Conservation (phyloP, 176 grass and related monocot species). For the Aegilops bicornis region DNA sequence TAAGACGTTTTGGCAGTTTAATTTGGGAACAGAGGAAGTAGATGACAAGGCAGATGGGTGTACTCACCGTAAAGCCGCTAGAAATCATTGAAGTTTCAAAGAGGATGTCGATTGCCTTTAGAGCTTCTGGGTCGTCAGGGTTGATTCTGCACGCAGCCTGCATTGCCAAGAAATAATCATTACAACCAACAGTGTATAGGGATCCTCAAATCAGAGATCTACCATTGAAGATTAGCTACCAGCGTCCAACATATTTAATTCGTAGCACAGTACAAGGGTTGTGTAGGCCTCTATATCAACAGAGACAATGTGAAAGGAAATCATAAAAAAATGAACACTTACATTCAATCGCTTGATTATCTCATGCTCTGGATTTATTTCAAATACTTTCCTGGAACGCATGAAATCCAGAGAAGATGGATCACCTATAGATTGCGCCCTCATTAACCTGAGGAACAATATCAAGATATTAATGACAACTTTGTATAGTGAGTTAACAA, state of each 20-base stretch:
- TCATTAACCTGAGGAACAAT: conserved; percentile 73
- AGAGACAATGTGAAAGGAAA: not conserved
- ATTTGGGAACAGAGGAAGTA: no score
- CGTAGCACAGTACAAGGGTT: not conserved
- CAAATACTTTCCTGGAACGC: conserved; percentile 93
- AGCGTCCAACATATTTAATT: not conserved
- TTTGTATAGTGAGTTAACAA: not conserved
- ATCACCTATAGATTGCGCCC: conserved; percentile 82
- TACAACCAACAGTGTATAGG: not conserved
- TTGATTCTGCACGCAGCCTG: conserved; percentile 66
- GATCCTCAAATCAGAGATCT: not conserved
- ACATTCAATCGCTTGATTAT: conserved; percentile 90
- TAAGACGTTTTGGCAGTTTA: no score
- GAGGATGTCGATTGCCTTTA: conserved; percentile 77
- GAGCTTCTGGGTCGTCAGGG: conserved; percentile 83
- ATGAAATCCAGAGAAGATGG: conserved; percentile 79
- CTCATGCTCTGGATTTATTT: conserved; percentile 94
- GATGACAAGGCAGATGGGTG: not conserved
- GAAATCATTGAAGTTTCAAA: conserved; percentile 97
- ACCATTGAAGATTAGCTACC: no score
- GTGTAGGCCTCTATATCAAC: not conserved
- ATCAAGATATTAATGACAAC: not conserved
- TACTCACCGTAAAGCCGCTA: conserved; percentile 88
- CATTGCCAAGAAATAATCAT: conserved; percentile 23
- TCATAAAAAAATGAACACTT: conserved; percentile 24